Evolutionary conservation across 176 grass and related monocot species (phyloP).

Genomic region (Lolium multiflorum): DNA sequence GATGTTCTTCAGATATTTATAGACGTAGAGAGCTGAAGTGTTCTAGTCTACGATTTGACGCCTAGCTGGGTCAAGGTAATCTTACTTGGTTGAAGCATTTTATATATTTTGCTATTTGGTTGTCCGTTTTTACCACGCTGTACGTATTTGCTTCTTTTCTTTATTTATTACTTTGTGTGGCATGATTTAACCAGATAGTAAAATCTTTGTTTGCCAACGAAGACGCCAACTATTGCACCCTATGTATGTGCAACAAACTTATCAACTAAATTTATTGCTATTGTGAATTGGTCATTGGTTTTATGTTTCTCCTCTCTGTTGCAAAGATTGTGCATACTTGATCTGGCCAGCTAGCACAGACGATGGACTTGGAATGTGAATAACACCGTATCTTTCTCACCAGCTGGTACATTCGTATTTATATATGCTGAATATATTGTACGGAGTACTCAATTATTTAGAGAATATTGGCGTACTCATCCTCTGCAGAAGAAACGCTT

Average conservation of each 20-base stretch:
- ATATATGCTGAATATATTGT: background rate
- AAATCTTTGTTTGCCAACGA: background rate
- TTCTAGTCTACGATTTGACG: background rate
- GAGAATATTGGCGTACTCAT: no score
- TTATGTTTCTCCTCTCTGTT: background rate
- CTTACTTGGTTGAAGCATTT: background rate
- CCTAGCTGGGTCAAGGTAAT: no score
- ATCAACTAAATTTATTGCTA: background rate
- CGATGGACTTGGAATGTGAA: background rate
- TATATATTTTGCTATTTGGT: background rate
- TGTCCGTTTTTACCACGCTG: background rate
- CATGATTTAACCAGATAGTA: background rate
- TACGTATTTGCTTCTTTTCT: background rate
- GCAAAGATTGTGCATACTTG: background rate
- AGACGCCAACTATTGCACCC: background rate
- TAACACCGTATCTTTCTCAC: background rate
- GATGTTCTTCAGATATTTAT: slow-evolving; percentile 33
- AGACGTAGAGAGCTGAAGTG: no score
- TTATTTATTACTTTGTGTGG: no score
- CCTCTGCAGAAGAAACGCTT: no score
- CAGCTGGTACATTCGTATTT: background rate
- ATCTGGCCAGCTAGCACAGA: background rate
- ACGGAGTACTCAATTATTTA: no score
- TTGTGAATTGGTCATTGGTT: background rate
- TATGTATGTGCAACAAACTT: background rate